Base-by-base conservation (phyloP, 2,329 filamentous ascomycete genomes). In the Akanthomyces muscarius region DNA sequence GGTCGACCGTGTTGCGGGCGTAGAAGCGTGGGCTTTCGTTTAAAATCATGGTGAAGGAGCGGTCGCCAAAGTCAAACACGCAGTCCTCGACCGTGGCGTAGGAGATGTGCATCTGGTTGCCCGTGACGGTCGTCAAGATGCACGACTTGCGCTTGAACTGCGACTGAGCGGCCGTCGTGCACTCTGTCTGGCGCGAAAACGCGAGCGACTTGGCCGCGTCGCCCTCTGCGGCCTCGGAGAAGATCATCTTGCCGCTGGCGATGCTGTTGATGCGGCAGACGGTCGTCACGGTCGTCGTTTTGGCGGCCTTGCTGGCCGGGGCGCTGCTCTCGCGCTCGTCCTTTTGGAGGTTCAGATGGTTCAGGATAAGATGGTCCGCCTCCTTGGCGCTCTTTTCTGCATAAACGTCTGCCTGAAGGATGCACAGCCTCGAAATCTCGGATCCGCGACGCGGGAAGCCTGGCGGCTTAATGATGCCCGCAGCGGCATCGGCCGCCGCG, bases 1-100 rank as follows among this genome's bases (percentile, higher is more conserved):
- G 54, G 61, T 55, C 63, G 36, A 13, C 45, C 6, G 50, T 57
- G n/a, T 65, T 42, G 38, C 42, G 64, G 21, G 69, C 67, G 59
- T 83, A 85, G 58, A 85, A 80, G 1, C 76, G 76, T 0, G 84
- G 84, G 1, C 83, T 77, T 36, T 81, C 78, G 23, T 69, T 75
- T 10, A 88, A 77, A 0, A 84, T 81, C 3, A 88, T 67, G 0
- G 80, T 81, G 18, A 86, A 68, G 0, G 76, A 73, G 65, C 73
- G 61, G 65, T 75, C 56, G 23, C 69, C 41, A 38, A 71, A 70
- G 71, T 66, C 76, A 67, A 72, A 69, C 2, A 84, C 71, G 10
- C 81, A 68, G 56, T 83, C 78, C 33, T 80, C 66, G 38, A 85
- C 78, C 1, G 75, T 81, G 23, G 77, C 75, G 44, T 82, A 80